Evolutionary conservation across 805 yeast genomes (phyloP), one percentile per base, ranked within the genome.

Genomic region (Saccharomyces paradoxus): DNA sequence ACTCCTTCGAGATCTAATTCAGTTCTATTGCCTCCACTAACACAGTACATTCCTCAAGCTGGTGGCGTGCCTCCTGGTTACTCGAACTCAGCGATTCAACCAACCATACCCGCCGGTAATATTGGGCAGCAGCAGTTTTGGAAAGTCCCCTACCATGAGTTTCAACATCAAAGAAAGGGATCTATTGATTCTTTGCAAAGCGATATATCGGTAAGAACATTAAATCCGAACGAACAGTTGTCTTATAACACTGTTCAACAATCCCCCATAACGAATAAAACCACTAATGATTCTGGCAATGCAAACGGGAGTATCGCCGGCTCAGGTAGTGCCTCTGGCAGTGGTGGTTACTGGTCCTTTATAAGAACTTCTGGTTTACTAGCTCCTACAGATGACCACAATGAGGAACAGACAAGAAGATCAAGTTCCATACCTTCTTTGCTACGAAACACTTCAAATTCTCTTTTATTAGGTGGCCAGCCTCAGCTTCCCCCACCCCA

Each of bases 61-160:
- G 31, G 26, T 30, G 26, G 41, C 37, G n/a, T 26, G 4, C 17
- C 27, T 28, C 26, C 37, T 24, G 32, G 32, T 46, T 26, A 8
- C n/a, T 28, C n/a, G n/a, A 49, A 46, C 37, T 6, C 44, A 29
- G 30, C 51, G 10, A 31, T 31, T 7, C 50, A 50, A 10, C 24
- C 53, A 7, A 31, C 54, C 3, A 32, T 31, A 10, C 28, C 51
- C 3, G 50, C 48, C 13, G 22, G 51, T 24, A 22, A 24, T 22
- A 17, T 63, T 28, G 61, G 60, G 14, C 66, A 62, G 32, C 72
- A 68, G 56, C 71, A 64, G 51, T 69, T 69, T 52, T 69, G 72
- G 72, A 69, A 69, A 57, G 72, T 69, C 8, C 72, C 72, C 5
- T 68, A 65, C 48, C 71, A 66, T 54, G 72, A 68, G 51, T 68